phyloP scores from a whole-genome alignment of 352 stramenopile genomes.

The Phytophthora sp. region DNA sequence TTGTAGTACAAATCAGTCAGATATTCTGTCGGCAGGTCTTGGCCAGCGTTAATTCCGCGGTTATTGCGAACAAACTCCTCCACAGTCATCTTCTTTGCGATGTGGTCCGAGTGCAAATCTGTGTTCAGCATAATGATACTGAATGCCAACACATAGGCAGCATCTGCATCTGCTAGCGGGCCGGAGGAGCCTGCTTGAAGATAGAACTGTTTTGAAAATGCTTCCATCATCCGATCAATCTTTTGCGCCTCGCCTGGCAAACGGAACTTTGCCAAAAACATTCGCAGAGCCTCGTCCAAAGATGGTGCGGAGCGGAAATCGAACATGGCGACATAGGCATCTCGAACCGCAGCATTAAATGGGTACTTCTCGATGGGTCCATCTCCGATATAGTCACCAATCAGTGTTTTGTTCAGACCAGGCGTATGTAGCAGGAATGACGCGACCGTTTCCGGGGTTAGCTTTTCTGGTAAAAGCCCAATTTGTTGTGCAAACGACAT shows the following conservation, averaged over 20 bases:
- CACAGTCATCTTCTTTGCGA: conserved; percentile 89
- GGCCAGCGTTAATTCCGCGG: conserved; percentile 80
- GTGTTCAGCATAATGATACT: conserved; percentile 99
- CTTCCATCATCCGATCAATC: conserved; percentile 98
- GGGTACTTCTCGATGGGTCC: conserved; percentile 95
- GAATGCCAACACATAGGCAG: conserved; percentile 97
- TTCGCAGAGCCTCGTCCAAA: conserved; percentile 92
- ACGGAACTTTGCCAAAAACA: conserved; percentile 95
- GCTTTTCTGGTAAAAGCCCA: conserved; percentile 78
- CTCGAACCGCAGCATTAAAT: conserved; percentile 92
- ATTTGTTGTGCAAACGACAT: conserved; percentile 90
- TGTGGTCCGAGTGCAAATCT: conserved; percentile 96
- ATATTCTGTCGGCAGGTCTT: conserved; percentile 80
- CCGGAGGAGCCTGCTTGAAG: conserved; percentile 64
- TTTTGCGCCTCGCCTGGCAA: conserved; percentile 98
- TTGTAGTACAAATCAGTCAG: conserved; percentile 81
- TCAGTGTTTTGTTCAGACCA: conserved; percentile 92
- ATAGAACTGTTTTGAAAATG: conserved; percentile 94
- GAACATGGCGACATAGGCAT: conserved; percentile 93
- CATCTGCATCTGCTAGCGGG: conserved; percentile 87
- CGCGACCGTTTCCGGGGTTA: conserved; percentile 90
- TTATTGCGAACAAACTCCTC: conserved; percentile 91
- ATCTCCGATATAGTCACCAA: conserved; percentile 97
- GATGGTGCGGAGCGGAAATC: conserved; percentile 90
- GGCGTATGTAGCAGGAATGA: conserved; percentile 95